phyloP scores from a whole-genome alignment of 495 filamentous ascomycete genomes.

The Delitschia confertaspora region DNA sequence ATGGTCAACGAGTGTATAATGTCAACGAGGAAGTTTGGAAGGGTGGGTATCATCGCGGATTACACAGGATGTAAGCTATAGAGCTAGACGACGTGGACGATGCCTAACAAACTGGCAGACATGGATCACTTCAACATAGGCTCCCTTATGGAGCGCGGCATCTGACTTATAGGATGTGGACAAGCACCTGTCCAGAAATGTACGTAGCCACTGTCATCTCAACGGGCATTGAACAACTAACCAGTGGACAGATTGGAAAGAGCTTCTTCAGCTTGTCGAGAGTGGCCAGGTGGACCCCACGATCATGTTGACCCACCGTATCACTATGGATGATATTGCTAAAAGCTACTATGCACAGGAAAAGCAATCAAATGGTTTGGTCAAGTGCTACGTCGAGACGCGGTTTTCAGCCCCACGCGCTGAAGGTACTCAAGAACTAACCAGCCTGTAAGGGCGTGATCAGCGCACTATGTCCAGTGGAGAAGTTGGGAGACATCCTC shows the following conservation, averaged over 20 bases:
- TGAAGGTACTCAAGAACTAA: background rate
- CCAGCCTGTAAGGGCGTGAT: background rate
- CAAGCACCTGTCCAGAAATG: constrained; percentile 77
- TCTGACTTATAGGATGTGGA: constrained; percentile 73
- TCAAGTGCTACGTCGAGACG: constrained; percentile 40
- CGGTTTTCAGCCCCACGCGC: constrained; percentile 29
- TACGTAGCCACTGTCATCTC: no score
- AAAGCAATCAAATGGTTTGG: constrained; percentile 36
- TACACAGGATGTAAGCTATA: background rate
- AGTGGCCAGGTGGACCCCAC: constrained; percentile 63
- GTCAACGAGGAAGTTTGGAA: background rate
- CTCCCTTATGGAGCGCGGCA: constrained; percentile 76
- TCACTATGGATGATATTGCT: constrained; percentile 65
- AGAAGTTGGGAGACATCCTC: background rate
- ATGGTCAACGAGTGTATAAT: background rate
- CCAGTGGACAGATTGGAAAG: no score
- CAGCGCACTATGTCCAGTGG: no score
- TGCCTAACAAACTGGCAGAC: background rate
- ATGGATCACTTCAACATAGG: constrained; percentile 71
- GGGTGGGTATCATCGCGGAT: background rate
- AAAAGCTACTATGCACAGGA: constrained; percentile 40
- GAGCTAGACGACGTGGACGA: background rate
- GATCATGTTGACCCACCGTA: constrained; percentile 71
- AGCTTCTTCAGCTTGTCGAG: constrained; percentile 61
- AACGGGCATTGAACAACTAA: no score